These are phyloP conservation scores for Turnera subulata DNA, from an alignment of 345 rosid species.

Conservation along the genomic window DNA sequence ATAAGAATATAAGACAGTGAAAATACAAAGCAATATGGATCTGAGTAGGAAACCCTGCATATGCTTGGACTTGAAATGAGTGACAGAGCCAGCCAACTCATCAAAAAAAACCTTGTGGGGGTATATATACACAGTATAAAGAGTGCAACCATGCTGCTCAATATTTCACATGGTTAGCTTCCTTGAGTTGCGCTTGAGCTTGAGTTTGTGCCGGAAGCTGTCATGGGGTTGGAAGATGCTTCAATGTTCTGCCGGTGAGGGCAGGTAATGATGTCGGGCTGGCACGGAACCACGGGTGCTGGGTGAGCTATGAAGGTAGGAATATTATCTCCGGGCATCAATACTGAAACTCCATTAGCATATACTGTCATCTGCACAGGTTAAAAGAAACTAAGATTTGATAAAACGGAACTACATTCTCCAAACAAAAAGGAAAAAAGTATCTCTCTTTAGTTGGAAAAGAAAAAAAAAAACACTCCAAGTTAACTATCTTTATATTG, in stretches of 20 bases:
- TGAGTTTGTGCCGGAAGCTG: not conserved
- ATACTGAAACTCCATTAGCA: constrained; percentile 72
- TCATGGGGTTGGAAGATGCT: constrained; percentile 1
- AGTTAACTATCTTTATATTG: too few species aligned
- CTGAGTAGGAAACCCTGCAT: constrained; percentile 3
- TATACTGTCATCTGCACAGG: constrained; percentile 70
- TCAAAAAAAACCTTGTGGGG: constrained; percentile 8
- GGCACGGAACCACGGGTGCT: constrained; percentile 58
- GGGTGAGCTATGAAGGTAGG: constrained; percentile 86
- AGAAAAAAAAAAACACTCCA: too few species aligned
- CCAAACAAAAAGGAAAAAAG: too few species aligned
- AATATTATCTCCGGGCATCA: constrained; percentile 90
- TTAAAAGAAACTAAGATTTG: not conserved
- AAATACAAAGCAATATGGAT: constrained; percentile 4
- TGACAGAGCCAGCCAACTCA: constrained; percentile 18
- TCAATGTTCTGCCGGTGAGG: constrained; percentile 20
- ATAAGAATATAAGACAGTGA: not conserved
- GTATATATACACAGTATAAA: constrained; percentile 18
- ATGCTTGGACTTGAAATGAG: not conserved
- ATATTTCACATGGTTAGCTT: constrained; percentile 4
- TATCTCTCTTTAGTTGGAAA: too few species aligned
- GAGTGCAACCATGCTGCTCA: constrained; percentile 3
- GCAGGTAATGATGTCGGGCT: constrained; percentile 20
- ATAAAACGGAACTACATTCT: too few species aligned
- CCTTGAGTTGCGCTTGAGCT: constrained; percentile 17